Conservation (phyloP, 805 yeast species). For the Kregervanrija fluxuum region DNA sequence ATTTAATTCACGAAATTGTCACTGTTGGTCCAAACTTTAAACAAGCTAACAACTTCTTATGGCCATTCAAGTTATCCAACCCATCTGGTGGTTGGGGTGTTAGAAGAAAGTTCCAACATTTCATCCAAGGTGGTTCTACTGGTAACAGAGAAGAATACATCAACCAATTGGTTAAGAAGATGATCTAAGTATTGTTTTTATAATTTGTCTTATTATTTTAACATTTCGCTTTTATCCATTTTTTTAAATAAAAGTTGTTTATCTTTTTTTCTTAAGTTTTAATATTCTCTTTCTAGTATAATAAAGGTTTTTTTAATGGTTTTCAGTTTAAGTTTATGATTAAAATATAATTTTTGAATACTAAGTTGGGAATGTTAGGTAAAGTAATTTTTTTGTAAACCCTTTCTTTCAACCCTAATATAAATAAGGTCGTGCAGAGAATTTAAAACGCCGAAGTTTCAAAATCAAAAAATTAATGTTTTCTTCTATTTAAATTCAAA, state of each 20-base stretch:
- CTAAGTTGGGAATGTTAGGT: too few relatives aligned
- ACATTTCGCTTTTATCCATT: conserved; percentile 1
- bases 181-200: conserved; percentile 54
- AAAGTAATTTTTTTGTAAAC: too few relatives aligned
- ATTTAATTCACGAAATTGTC: conserved; percentile 92
- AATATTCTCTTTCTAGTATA: conserved; percentile 3
- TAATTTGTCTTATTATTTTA: background rate
- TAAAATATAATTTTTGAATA: too few relatives aligned
- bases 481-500: too few relatives aligned
- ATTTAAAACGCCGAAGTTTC: too few relatives aligned
- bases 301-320: background rate
- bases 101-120: conserved; percentile 93
- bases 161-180: conserved; percentile 88
- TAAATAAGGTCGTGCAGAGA: too few relatives aligned
- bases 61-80: conserved; percentile 96
- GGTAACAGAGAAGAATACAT: conserved; percentile 97
- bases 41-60: conserved; percentile 96
- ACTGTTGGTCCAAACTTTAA: conserved; percentile 98
- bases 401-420: too few relatives aligned
- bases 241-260: conserved; percentile 4
- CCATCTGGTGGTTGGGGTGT: conserved; percentile 98
- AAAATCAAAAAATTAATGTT: too few relatives aligned
- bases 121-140: conserved; percentile 96
- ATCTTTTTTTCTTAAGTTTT: conserved; percentile 3
- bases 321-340: too few relatives aligned